Percentiles rank a stretch among this genome's conserved stretches.
phyloP scores from a whole-genome alignment of 2,329 filamentous ascomycete species.

The Penicillium psychrosexuale region DNA sequence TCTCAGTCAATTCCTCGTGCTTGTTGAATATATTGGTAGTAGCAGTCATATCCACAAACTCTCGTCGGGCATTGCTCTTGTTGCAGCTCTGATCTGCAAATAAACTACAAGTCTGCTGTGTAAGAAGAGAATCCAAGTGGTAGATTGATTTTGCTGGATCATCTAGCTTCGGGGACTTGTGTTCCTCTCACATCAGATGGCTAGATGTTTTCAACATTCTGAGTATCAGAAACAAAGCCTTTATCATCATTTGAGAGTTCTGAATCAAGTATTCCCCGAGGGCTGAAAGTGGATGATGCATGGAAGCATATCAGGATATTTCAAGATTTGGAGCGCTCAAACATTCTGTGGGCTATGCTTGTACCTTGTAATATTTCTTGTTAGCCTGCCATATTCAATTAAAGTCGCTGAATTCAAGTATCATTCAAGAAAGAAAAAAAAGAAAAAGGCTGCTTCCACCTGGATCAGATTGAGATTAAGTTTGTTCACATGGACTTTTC shows the following conservation, averaged over 20 bases:
- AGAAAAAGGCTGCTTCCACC: not conserved
- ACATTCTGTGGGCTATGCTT: not conserved
- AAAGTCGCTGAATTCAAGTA: not conserved
- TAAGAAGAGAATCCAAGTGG: not conserved
- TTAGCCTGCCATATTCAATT: not conserved
- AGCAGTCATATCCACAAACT: not conserved
- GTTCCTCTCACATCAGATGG: not conserved
- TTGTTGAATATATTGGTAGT: not conserved
- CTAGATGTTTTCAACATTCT: not conserved
- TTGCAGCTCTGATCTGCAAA: not conserved
- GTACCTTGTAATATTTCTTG: too few relatives aligned
- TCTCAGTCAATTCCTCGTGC: not conserved
- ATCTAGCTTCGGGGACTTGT: not conserved
- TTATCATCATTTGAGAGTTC: not conserved
- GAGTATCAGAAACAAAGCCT: not conserved
- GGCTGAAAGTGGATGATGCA: too few relatives aligned
- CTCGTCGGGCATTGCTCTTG: not conserved
- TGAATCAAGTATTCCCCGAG: not conserved
- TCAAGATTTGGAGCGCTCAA: not conserved
- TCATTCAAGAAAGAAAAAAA: not conserved
- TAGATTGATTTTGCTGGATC: not conserved
- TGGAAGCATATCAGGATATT: not conserved
- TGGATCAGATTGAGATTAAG: not conserved
- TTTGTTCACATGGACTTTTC: not conserved
- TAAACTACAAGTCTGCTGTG: not conserved